Percentiles rank a stretch among this genome's conserved stretches.
Evolutionary conservation across 2,329 filamentous ascomycete genomes (phyloP).

Genomic region (Dothistroma pini): DNA sequence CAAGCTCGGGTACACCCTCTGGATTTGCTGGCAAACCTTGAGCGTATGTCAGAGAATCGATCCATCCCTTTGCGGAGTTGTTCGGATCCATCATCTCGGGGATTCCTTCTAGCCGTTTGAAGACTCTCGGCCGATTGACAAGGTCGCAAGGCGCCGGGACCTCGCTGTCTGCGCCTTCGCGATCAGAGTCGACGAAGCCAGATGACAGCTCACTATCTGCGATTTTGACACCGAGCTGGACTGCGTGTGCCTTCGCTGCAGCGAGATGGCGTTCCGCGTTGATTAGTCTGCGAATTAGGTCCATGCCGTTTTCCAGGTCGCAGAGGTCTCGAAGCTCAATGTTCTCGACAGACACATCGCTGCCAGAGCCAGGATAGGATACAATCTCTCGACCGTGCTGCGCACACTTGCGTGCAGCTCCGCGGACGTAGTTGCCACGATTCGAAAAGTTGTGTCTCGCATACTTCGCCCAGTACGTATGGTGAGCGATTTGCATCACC

Average conservation of each 20-base stretch:
- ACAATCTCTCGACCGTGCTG: too few relatives aligned
- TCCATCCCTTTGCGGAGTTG: not conserved
- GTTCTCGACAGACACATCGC: too few relatives aligned
- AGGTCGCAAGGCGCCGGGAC: not conserved
- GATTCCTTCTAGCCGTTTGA: not conserved
- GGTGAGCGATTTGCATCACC: not conserved
- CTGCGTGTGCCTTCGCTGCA: not conserved
- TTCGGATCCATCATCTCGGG: not conserved
- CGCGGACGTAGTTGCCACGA: too few relatives aligned
- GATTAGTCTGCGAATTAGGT: not conserved
- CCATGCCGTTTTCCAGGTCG: not conserved
- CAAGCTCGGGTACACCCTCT: not conserved
- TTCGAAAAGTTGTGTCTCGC: not conserved
- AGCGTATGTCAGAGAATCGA: not conserved
- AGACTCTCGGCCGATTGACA: not conserved
- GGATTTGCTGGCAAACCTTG: not conserved
- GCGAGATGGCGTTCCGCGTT: not conserved
- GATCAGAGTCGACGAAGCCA: not conserved
- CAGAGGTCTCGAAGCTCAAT: not conserved
- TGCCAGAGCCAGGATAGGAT: too few relatives aligned
- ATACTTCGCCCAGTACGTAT: not conserved
- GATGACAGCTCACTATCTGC: not conserved
- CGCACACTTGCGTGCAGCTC: too few relatives aligned
- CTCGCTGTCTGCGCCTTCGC: not conserved
- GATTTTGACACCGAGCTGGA: not conserved